These are phyloP conservation scores for Beauveria bassiana DNA, from an alignment of 2,329 filamentous ascomycete species.

Conservation along the genomic window DNA sequence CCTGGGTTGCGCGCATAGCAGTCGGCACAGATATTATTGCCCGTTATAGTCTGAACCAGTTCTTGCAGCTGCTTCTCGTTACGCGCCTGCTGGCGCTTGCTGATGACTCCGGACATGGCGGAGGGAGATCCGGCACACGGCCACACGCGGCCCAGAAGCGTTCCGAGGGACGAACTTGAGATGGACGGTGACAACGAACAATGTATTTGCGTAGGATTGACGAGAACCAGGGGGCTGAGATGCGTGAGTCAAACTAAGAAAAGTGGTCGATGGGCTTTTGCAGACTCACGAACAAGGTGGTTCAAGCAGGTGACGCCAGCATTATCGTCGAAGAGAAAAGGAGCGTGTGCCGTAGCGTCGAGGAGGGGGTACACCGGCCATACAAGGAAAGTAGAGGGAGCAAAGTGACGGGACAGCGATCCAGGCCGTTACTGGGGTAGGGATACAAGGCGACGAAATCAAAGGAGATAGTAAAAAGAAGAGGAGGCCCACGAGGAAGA, in stretches of 20 bases:
- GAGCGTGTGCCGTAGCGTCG: not conserved
- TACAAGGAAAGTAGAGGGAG: not conserved
- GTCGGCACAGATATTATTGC: slow-evolving; percentile 92
- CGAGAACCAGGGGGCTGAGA: not conserved
- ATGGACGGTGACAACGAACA: not conserved
- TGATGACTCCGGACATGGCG: slow-evolving; percentile 65
- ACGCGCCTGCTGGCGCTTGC: slow-evolving; percentile 95
- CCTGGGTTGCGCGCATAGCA: slow-evolving; percentile 88
- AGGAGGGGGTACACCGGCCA: not conserved
- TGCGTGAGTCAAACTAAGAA: not conserved
- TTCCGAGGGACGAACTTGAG: not conserved
- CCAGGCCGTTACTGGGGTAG: not conserved
- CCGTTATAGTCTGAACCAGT: slow-evolving; percentile 71
- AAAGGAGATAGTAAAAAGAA: not conserved
- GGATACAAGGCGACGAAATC: not conserved
- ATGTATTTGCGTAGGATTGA: not conserved
- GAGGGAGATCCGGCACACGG: not conserved
- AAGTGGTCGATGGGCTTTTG: not conserved
- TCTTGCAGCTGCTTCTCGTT: slow-evolving; percentile 91
- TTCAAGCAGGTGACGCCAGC: not conserved
- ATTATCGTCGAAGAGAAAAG: slow-evolving; percentile 5
- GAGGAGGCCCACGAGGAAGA: not conserved
- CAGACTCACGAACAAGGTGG: not conserved
- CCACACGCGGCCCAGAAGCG: not conserved
- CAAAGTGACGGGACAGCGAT: not conserved